Evolutionary conservation across 768 basidiomycete genomes (phyloP), one percentile per base, ranked within the genome.

Genomic region (Amanita rubescens): DNA sequence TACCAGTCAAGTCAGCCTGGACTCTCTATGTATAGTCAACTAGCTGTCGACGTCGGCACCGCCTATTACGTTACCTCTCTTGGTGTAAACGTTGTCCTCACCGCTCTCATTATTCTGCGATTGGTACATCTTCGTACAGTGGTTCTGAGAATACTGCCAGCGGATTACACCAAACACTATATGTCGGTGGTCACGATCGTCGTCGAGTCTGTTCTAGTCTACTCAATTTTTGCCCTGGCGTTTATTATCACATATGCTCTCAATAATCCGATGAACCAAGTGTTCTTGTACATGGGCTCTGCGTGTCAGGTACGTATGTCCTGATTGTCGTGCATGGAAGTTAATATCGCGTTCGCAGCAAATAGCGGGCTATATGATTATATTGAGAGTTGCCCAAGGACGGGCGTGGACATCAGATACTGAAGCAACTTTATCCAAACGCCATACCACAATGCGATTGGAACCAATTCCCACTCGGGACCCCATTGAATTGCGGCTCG

Each of bases 311-410:
- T 49, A 38, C 22, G 20, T 3, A 33, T 14, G 5, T 19, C 10
- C 32, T 25, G 9, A 4, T 6, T 17, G 15, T 33, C 15, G 19
- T 19, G 47, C 3, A 49, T 20, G 9, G 5, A 27, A 15, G 22
- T 38, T 30, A 27, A 19, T 25, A 14, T 6, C 11, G 22, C 24
- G 20, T 34, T 34, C 22, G 35, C 19, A 50, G 49, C 35, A 50
- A 50, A 70, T 76, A 27, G 75, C 77, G 10, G 69, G 71, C 0
- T 72, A 75, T 54, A 65, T 77, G 24, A 77, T 78, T 52, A 75
- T 75, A 27, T 73, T 72, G 38, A 72, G 76, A 20, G 64, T 78
- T 6, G 71, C 75, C 3, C 65, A 74, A 55, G 76, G 76, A 11
- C 68, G 70, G 22, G 75, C 74, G 3, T 76, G 74, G 76, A 67